Conservation (phyloP, 345 rosid genomes). For the Eucalyptus marginata region DNA sequence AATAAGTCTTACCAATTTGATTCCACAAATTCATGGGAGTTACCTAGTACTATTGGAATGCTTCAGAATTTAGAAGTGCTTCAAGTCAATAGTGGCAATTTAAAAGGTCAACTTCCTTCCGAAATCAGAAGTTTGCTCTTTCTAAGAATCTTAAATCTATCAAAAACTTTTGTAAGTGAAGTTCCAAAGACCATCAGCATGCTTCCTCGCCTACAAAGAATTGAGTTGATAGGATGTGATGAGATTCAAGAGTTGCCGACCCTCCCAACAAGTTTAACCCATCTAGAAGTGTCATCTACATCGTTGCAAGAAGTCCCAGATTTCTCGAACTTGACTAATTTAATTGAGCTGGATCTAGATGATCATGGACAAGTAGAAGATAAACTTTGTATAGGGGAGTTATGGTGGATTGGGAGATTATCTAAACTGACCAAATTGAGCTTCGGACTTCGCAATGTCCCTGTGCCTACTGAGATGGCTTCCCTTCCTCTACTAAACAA, state of each 20-base stretch:
- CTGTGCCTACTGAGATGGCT: background rate
- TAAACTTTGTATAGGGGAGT: background rate
- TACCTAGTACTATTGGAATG: background rate
- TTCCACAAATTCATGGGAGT: background rate
- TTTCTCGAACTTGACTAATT: background rate
- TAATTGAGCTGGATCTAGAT: background rate
- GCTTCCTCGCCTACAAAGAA: background rate
- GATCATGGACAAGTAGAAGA: background rate
- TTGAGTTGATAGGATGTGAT: background rate
- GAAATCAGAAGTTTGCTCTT: background rate
- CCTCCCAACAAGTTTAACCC: background rate
- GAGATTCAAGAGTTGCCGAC: background rate
- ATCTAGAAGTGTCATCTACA: background rate
- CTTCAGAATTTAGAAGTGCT: background rate
- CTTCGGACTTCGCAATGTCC: background rate
- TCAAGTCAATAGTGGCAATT: background rate
- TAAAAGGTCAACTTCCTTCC: background rate
- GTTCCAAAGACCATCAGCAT: background rate
- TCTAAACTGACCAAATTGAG: background rate
- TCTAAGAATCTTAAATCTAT: background rate
- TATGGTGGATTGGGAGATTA: background rate
- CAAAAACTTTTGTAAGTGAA: background rate
- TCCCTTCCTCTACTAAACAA: background rate
- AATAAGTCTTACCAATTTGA: fast-evolving
- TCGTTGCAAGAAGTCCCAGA: background rate